Percentiles rank a stretch among this genome's conserved stretches.
Evolutionary conservation across 2,329 filamentous ascomycete species (phyloP).

Genomic region (Aspergillus terreus): DNA sequence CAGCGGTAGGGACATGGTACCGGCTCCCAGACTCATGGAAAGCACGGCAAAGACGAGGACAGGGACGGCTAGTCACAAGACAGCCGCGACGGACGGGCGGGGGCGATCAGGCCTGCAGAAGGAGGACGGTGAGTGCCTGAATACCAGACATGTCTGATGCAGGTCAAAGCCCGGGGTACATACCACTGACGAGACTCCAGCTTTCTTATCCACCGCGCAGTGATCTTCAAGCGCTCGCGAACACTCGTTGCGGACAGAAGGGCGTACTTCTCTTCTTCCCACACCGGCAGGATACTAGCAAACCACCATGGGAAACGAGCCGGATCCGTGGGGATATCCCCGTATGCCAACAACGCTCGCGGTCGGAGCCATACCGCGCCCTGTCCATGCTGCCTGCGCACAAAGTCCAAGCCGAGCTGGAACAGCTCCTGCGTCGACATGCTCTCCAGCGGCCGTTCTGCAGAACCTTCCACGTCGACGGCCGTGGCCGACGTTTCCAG

Average conservation of each 20-base stretch:
- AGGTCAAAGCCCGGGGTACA: conserved; percentile 32
- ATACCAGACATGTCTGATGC: conserved; percentile 3
- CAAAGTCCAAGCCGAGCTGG: conserved; percentile 62
- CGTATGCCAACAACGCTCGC: conserved; percentile 69
- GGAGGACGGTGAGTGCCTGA: conserved; percentile 10
- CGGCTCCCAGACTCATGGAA: conserved; percentile 17
- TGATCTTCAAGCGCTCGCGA: conserved; percentile 76
- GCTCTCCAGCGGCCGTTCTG: conserved; percentile 31
- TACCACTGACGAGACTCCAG: conserved; percentile 70
- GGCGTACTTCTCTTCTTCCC: conserved; percentile 73
- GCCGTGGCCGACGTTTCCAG: conserved; percentile 52
- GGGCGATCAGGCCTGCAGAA: conserved; percentile 25
- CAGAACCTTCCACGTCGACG: conserved; percentile 13
- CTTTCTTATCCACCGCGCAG: conserved; percentile 71
- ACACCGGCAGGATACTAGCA: conserved; percentile 73
- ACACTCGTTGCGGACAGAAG: conserved; percentile 72
- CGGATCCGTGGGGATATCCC: conserved; percentile 71
- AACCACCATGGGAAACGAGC: conserved; percentile 87
- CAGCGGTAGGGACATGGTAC: conserved; percentile 17
- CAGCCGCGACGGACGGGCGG: conserved; percentile 31
- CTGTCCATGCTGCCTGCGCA: conserved; percentile 63
- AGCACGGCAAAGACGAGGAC: conserved; percentile 32
- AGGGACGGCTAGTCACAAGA: conserved; percentile 44
- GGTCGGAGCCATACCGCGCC: conserved; percentile 73
- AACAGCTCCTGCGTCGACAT: conserved; percentile 71